Conservation (phyloP, 2,329 filamentous ascomycete genomes). For the Talaromyces sp. region DNA sequence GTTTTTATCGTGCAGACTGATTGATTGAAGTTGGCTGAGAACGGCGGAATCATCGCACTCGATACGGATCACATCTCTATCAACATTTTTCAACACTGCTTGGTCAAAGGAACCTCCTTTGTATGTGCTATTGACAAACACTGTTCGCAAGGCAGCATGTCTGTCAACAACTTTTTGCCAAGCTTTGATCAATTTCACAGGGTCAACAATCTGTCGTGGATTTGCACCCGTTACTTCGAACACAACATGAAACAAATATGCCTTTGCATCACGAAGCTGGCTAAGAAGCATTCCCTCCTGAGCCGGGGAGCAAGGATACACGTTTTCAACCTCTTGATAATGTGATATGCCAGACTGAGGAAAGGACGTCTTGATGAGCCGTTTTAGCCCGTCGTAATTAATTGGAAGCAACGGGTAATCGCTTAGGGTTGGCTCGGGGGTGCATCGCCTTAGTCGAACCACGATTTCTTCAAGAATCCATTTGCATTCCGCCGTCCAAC, state of each 20-base stretch:
- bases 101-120: constrained; percentile 37
- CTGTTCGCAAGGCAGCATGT: constrained; percentile 16
- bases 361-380: constrained; percentile 36
- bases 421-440: constrained; percentile 36
- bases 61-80: constrained; percentile 28
- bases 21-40: constrained; percentile 1
- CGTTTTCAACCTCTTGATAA: constrained; percentile 33
- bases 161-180: constrained; percentile 12
- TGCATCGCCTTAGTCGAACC: constrained; percentile 25
- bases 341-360: constrained; percentile 34
- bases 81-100: constrained; percentile 31
- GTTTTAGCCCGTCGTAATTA: constrained; percentile 42
- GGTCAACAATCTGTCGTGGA: constrained; percentile 28
- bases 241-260: constrained; percentile 38
- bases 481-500: constrained; percentile 44
- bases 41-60: constrained; percentile 30
- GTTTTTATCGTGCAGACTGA: constrained; percentile 12
- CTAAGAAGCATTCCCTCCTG: constrained; percentile 42
- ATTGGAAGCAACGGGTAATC: constrained; percentile 47
- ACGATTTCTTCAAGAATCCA: constrained; percentile 32
- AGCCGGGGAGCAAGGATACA: constrained; percentile 44
- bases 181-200: constrained; percentile 24
- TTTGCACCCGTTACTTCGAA: constrained; percentile 31
- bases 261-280: constrained; percentile 42
- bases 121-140: constrained; percentile 36